Evolutionary conservation across 352 stramenopile genomes (phyloP).

Genomic region (Peronospora destructor): DNA sequence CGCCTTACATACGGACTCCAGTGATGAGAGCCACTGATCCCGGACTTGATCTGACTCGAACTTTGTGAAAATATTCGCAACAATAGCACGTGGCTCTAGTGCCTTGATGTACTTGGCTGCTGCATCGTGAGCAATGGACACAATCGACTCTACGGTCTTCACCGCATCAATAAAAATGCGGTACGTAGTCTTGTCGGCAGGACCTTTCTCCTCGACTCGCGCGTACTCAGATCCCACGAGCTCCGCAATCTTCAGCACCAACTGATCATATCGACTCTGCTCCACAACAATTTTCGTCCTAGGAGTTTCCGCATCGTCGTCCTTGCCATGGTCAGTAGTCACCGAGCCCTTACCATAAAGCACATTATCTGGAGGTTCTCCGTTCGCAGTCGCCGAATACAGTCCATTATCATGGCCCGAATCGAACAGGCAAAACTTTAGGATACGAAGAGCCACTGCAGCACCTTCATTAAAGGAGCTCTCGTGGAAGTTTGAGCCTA

Average conservation of each 20-base stretch:
- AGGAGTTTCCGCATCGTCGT: conserved; percentile 7
- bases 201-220: conserved; percentile 28
- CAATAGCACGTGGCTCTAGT: conserved; percentile 32
- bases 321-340: conserved; percentile 1
- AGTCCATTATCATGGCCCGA: conserved; percentile 43
- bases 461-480: conserved; percentile 80
- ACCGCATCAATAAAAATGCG: conserved; percentile 80
- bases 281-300: conserved; percentile 51
- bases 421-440: conserved; percentile 82
- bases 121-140: conserved; percentile 55
- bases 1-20: conserved; percentile 64
- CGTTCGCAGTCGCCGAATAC: conserved; percentile 32
- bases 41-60: conserved; percentile 70
- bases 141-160: conserved; percentile 77
- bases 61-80: conserved; percentile 54
- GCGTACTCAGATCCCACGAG: conserved; percentile 70
- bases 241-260: conserved; percentile 73
- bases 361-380: conserved; percentile 13
- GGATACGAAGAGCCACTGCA: conserved; percentile 71
- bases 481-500: conserved; percentile 56
- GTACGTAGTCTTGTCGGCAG: conserved; percentile 41
- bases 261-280: conserved; percentile 52
- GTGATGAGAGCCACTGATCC: conserved; percentile 77
- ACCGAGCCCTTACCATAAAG: conserved; percentile 17
- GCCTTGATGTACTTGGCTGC: conserved; percentile 62